Percentiles rank a stretch among this genome's conserved stretches.
phyloP scores from a whole-genome alignment of 257 asterid genomes.

The Anisodus tanguticus region DNA sequence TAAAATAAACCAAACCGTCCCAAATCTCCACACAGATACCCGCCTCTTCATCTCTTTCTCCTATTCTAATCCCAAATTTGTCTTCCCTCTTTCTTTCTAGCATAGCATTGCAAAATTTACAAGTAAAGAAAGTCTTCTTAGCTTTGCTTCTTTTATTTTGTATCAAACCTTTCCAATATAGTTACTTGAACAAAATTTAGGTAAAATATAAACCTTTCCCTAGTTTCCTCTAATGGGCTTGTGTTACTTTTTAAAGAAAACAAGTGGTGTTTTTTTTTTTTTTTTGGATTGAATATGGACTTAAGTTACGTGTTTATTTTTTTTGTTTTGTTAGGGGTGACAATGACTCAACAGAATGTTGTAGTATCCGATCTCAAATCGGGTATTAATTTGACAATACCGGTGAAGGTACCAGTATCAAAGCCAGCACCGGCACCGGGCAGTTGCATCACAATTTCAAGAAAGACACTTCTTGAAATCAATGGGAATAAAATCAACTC shows the following conservation, averaged over 20 bases:
- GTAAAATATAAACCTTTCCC: background rate
- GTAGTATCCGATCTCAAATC: slow-evolving; percentile 59
- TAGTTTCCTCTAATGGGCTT: slow-evolving; percentile 7
- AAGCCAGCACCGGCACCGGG: slow-evolving; percentile 85
- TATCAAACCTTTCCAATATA: background rate
- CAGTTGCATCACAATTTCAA: slow-evolving; percentile 60
- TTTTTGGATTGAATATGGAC: background rate
- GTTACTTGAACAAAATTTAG: background rate
- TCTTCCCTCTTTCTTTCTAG: background rate
- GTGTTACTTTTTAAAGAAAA: background rate
- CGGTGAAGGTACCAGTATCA: slow-evolving; percentile 59
- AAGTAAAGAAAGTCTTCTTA: background rate
- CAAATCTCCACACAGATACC: slow-evolving; percentile 41
- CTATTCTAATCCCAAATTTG: slow-evolving; percentile 20
- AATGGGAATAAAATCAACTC: slow-evolving; percentile 56
- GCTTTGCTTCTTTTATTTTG: background rate
- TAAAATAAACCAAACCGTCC: slow-evolving; percentile 61
- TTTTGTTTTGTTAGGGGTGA: background rate
- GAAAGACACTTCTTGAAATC: slow-evolving; percentile 63
- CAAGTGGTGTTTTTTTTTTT: background rate
- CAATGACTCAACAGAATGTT: slow-evolving; percentile 69
- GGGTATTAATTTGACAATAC: slow-evolving; percentile 49
- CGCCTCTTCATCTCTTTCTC: slow-evolving; percentile 32
- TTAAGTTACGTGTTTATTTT: background rate
- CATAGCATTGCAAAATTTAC: background rate